These are phyloP conservation scores for Pyricularia pennisetigena DNA, from an alignment of 2,329 filamentous ascomycete species.

Conservation along the genomic window DNA sequence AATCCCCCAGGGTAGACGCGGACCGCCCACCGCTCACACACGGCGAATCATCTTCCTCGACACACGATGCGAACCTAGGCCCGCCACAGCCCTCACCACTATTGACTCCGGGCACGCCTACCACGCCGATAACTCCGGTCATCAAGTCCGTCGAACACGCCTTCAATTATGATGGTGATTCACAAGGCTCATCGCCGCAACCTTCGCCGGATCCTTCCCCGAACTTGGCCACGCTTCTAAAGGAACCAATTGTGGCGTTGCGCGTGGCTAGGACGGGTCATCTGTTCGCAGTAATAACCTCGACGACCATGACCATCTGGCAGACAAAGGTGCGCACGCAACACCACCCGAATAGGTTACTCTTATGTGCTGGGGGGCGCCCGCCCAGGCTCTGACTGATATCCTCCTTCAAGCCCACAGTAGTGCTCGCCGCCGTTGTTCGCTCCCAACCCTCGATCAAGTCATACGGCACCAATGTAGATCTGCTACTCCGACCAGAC, in stretches of 20 bases:
- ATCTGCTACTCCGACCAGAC: conserved; percentile 81
- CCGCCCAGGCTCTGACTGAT: conserved; percentile 1
- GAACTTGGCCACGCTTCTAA: conserved; percentile 30
- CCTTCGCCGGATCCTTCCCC: conserved; percentile 17
- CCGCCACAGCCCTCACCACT: conserved; percentile 23
- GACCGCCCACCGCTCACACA: conserved; percentile 15
- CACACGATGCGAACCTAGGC: conserved; percentile 22
- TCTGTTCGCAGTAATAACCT: conserved; percentile 78
- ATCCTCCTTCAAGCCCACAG: conserved; percentile 56
- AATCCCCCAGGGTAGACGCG: conserved; percentile 15
- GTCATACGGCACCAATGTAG: conserved; percentile 76
- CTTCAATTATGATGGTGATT: conserved; percentile 21
- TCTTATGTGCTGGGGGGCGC: neutral
- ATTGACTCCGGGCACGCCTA: conserved; percentile 31
- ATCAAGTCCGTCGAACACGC: conserved; percentile 51
- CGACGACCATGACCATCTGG: conserved; percentile 84
- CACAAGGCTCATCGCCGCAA: conserved; percentile 10
- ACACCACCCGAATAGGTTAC: conserved; percentile 5
- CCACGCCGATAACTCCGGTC: conserved; percentile 45
- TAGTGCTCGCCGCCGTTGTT: conserved; percentile 74
- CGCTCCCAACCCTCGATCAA: conserved; percentile 72
- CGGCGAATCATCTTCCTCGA: conserved; percentile 13
- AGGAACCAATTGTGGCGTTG: conserved; percentile 63
- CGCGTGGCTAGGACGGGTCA: conserved; percentile 71
- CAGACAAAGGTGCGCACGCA: conserved; percentile 67